Evolutionary conservation across 257 asterid species (phyloP).

Genomic region (Solanum paucissectum): DNA sequence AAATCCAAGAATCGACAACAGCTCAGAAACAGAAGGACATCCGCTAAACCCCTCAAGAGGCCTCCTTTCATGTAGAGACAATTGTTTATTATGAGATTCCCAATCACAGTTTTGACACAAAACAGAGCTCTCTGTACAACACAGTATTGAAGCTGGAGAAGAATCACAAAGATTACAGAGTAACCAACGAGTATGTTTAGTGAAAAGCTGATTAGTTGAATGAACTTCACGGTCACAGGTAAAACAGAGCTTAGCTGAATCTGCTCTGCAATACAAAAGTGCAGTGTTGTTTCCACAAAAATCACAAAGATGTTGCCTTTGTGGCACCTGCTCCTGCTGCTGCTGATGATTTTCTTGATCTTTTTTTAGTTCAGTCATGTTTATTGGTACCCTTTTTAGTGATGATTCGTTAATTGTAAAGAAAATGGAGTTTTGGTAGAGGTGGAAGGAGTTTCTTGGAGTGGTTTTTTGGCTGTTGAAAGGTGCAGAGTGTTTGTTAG

Average conservation of each 20-base stretch:
- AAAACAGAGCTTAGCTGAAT: slow-evolving; percentile 81
- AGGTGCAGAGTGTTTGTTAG: not conserved
- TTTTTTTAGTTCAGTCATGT: not conserved
- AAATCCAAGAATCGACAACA: slow-evolving; percentile 54
- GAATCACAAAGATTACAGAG: slow-evolving; percentile 72
- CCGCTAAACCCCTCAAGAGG: slow-evolving; percentile 81
- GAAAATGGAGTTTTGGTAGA: not conserved
- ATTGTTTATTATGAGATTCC: slow-evolving; percentile 52
- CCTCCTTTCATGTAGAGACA: slow-evolving; percentile 52
- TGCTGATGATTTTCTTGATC: slow-evolving; percentile 2
- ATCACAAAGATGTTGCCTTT: slow-evolving; percentile 45
- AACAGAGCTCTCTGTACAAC: slow-evolving; percentile 50
- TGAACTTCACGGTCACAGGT: slow-evolving; percentile 78
- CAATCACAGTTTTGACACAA: slow-evolving; percentile 94
- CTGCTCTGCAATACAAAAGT: slow-evolving; percentile 79
- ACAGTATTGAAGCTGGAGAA: slow-evolving; percentile 67
- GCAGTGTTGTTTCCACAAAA: slow-evolving; percentile 65
- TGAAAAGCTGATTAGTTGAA: slow-evolving; percentile 76
- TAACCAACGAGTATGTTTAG: slow-evolving; percentile 66
- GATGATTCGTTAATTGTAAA: not conserved
- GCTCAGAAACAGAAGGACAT: slow-evolving; percentile 55
- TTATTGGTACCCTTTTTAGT: not conserved
- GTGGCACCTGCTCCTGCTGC: not conserved
- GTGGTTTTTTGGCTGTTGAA: not conserved
- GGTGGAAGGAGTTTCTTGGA: not conserved